phyloP scores from a whole-genome alignment of 1,284 basidiomycete species.

The Cryptococcus sp. region DNA sequence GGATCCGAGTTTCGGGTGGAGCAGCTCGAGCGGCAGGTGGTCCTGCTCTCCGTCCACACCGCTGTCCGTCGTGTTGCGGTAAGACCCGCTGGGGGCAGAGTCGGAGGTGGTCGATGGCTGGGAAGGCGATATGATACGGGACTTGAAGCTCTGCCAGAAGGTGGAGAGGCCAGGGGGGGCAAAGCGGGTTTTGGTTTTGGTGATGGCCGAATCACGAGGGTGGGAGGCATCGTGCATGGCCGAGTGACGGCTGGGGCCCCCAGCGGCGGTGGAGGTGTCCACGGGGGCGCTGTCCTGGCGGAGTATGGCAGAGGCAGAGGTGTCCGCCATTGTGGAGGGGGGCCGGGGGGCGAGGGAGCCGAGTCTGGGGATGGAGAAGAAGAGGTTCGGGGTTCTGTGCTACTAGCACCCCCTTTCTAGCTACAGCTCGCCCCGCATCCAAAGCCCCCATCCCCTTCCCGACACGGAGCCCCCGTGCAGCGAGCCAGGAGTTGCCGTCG shows the following conservation, averaged over 20 bases:
- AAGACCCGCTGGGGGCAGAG: constrained; percentile 26
- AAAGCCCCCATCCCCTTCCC: too few relatives aligned
- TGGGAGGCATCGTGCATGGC: constrained; percentile 4
- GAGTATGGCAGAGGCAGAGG: constrained; percentile 4
- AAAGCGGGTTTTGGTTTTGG: constrained; percentile 24
- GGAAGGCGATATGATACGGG: constrained; percentile 28
- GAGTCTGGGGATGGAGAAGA: background rate
- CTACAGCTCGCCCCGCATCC: too few relatives aligned
- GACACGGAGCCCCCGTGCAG: too few relatives aligned
- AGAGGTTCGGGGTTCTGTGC: too few relatives aligned
- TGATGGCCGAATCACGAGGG: background rate
- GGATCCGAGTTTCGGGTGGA: constrained; percentile 24
- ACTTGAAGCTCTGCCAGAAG: constrained; percentile 22
- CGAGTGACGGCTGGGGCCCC: constrained; percentile 7
- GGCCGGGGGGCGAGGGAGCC: background rate
- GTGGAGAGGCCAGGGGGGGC: constrained; percentile 15
- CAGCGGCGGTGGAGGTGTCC: constrained; percentile 6
- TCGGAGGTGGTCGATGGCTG: constrained; percentile 42
- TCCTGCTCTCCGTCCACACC: background rate
- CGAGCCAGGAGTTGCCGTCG: too few relatives aligned
- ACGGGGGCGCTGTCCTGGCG: constrained; percentile 5
- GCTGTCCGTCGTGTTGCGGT: constrained; percentile 21
- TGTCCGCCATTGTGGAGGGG: background rate
- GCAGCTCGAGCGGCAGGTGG: constrained; percentile 24
- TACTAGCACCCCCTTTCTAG: too few relatives aligned